Evolutionary conservation across 1,139 yeast species (phyloP), one percentile per base, ranked within the genome.

Genomic region (Yamadazyma triangularis): DNA sequence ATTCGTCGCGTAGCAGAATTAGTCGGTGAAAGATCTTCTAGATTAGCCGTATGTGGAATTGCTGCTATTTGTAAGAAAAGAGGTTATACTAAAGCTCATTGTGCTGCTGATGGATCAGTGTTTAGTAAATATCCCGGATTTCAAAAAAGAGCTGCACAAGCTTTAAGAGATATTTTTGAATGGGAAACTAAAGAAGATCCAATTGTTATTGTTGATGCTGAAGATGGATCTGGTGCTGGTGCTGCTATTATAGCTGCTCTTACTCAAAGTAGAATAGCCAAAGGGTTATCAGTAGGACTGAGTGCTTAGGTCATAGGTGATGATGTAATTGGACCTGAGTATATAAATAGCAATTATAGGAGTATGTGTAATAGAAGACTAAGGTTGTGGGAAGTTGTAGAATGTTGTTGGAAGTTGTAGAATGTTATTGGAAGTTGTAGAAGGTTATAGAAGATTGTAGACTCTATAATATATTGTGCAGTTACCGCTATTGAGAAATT

Each of bases 191-290:
- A 79, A 42, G 77, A 79, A 41, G 85, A 84, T 54, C 96, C 96
- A 42, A 77, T 91, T 52, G 61, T 69, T 42, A 75, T 89, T 49
- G 85, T 84, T 25, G 83, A 89, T 34, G 97, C 98, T 42, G 96
- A 89, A 64, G 98, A 91, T 65, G 98, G 98, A 47, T 81, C 94
- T 33, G 98, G 97, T 64, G 97, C 85, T 26, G 97, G 97, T 52
- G 97, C 97, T 33, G 98, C 97, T 30, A 75, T 91, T 47, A 89
- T 89, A 62, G 96, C 97, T 33, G 96, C 97, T 35, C 74, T 89
- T 61, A 85, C 97, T 34, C 77, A 81, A 59, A 67, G 77, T 59
- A 80, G 97, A 66, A 65, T 84, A 50, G 65, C 67, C 32, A 67
- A 73, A 35, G 89, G 89, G 29, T 64, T 72, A 49, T 77, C 91